phyloP scores from a whole-genome alignment of 768 basidiomycete genomes.

The Russula earlei region DNA sequence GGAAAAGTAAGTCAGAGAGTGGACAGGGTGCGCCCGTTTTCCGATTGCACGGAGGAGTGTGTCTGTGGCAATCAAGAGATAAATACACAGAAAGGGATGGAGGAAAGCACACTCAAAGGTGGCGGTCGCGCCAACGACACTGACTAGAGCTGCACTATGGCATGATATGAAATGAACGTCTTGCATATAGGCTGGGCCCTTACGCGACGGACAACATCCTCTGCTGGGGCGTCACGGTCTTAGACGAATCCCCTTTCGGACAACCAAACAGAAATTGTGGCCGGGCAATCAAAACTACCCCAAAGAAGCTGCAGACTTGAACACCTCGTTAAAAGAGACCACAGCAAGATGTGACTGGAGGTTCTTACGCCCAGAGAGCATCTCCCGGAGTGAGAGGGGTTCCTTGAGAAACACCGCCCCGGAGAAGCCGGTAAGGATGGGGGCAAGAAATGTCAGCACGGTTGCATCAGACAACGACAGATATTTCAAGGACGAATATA shows the following conservation, averaged over 20 bases:
- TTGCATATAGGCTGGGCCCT: too few species aligned
- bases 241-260: slow-evolving; percentile 1
- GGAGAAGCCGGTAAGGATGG: slow-evolving; percentile 52
- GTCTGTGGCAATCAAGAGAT: slow-evolving; percentile 25
- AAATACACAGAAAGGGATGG: background rate
- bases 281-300: slow-evolving; percentile 74
- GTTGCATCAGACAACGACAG: slow-evolving; percentile 72
- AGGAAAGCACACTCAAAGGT: slow-evolving; percentile 43
- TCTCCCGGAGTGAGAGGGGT: slow-evolving; percentile 42
- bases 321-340: background rate
- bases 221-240: slow-evolving; percentile 25
- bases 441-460: slow-evolving; percentile 66
- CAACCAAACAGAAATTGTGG: slow-evolving; percentile 64
- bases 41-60: slow-evolving; percentile 59
- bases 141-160: slow-evolving; percentile 47
- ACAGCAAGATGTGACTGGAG: background rate
- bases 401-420: slow-evolving; percentile 59
- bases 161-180: background rate
- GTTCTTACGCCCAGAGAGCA: slow-evolving; percentile 40
- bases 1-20: slow-evolving; percentile 61
- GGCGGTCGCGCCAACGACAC: slow-evolving; percentile 55
- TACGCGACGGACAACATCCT: slow-evolving; percentile 55
- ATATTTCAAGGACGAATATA: slow-evolving; percentile 63
- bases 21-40: slow-evolving; percentile 62
- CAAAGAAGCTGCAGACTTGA: slow-evolving; percentile 59